These are phyloP conservation scores for Rostrohypoxylon terebratum DNA, from an alignment of 495 filamentous ascomycete genomes.

Conservation along the genomic window DNA sequence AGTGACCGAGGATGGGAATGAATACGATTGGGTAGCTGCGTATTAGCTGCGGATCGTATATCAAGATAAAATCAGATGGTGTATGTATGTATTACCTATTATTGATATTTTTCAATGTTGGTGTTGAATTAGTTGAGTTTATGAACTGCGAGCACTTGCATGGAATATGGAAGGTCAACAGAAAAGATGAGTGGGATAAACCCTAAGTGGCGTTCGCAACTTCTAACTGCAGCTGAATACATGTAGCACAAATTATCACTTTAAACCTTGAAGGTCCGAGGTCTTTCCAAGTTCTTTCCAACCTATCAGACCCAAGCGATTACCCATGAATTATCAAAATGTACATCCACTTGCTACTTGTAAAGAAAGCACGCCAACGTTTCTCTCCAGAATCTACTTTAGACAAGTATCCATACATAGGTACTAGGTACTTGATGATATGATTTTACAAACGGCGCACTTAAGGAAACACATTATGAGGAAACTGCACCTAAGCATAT, in stretches of 20 bases:
- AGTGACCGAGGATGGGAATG: conserved; percentile 18
- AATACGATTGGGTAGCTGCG: conserved; percentile 26
- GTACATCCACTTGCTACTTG: background rate
- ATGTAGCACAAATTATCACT: too few species aligned
- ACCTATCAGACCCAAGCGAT: conserved; percentile 9
- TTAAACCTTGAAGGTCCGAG: too few species aligned
- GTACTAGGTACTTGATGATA: background rate
- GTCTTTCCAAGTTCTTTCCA: background rate
- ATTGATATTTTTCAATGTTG: too few species aligned
- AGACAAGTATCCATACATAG: background rate
- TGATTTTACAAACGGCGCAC: background rate
- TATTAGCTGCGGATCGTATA: background rate
- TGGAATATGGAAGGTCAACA: background rate
- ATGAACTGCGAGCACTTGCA: conserved; percentile 1
- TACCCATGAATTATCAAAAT: background rate
- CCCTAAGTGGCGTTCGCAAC: background rate
- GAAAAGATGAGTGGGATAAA: background rate
- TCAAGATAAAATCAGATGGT: too few species aligned
- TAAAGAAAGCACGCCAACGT: background rate
- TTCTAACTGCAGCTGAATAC: background rate
- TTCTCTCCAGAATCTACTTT: background rate
- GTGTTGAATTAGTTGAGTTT: background rate
- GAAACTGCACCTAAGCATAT: background rate
- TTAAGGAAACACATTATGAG: background rate
- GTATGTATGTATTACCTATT: too few species aligned